Base-by-base conservation (phyloP, 2,329 filamentous ascomycete species). In the Beauveria varroae region DNA sequence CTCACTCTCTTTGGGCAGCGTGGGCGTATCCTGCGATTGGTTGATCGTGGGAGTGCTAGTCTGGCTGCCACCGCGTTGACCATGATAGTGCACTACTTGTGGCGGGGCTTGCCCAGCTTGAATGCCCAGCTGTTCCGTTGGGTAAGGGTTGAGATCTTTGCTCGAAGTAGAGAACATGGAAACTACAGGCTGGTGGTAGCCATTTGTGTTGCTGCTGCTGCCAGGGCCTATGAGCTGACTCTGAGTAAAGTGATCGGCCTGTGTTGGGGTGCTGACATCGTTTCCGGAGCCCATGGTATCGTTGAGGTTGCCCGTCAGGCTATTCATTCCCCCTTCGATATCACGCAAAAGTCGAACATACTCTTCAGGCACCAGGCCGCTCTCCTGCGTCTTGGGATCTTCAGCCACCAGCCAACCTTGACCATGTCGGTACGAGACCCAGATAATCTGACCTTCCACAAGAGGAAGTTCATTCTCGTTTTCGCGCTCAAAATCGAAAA, bases 341-440 rank as follows among this genome's bases (percentile, higher is more conserved):
- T 98, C 92, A 53, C 92, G 86, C 63, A 99, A 81, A 51, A 99
- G 79, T 18, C 95, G 87, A 47, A 99, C 95, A 71, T 98, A 99
- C 74, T 96, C 93, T 74, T 99, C 95, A 0, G 95, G 95, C 1
- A 99, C 95, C 41, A 99, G 81, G 1, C 95, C 95, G 69, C 91
- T 96, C 76, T 99, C 95, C 66, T 86, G 91, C 1, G 92, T 97
- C 73, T 91, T 93, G 14, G 93, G 93, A 70, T 99, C 95, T 76
- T 97, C 91, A 4, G 95, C 95, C 26, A 99, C 95, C 57, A 99
- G 81, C 95, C 95, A 99, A 60, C 95, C 95, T 75, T 98, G 92
- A 18, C 93, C 93, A 71, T 98, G 93, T 49, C 95, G 85, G 73
- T 98, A 99, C 18, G 91, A 96, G 26, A 99, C 93, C 79, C 95